Evolutionary conservation across 2,329 filamentous ascomycete species (phyloP).

Genomic region (Alternaria arborescens): DNA sequence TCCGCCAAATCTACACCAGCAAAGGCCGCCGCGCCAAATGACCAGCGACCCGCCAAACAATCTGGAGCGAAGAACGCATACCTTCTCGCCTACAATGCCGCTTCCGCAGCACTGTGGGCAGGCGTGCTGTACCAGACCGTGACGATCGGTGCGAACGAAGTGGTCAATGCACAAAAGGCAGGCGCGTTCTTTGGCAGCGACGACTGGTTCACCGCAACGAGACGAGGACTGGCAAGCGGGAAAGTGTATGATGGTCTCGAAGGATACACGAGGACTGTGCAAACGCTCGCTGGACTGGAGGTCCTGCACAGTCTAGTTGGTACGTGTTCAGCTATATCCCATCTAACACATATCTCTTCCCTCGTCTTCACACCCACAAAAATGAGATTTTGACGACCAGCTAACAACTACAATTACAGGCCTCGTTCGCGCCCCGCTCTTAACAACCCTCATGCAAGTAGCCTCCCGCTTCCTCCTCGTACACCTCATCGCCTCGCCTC

Average conservation of each 20-base stretch:
- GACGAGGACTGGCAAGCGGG: constrained; percentile 39
- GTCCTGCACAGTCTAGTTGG: constrained; percentile 81
- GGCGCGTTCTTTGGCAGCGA: constrained; percentile 21
- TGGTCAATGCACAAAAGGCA: constrained; percentile 23
- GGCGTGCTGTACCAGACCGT: constrained; percentile 76
- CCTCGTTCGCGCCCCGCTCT: constrained; percentile 82
- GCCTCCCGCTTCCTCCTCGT: constrained; percentile 86
- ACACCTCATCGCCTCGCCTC: constrained; percentile 77
- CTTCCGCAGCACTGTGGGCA: constrained; percentile 80
- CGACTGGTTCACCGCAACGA: constrained; percentile 13
- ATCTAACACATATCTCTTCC: no score
- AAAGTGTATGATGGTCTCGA: constrained; percentile 70
- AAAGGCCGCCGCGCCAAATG: constrained; percentile 8
- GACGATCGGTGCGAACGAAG: constrained; percentile 55
- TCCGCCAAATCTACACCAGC: constrained; percentile 5
- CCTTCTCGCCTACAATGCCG: constrained; percentile 84
- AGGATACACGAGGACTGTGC: constrained; percentile 77
- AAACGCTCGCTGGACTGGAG: constrained; percentile 85
- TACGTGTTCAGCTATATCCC: constrained; percentile 51
- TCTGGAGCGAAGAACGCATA: constrained; percentile 59
- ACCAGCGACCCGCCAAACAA: constrained; percentile 10
- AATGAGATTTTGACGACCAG: not conserved
- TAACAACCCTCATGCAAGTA: constrained; percentile 91
- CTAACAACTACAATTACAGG: constrained; percentile 59
- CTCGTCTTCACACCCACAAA: not conserved